phyloP scores from a whole-genome alignment of 768 basidiomycete species.

The Termitomyces sp. region DNA sequence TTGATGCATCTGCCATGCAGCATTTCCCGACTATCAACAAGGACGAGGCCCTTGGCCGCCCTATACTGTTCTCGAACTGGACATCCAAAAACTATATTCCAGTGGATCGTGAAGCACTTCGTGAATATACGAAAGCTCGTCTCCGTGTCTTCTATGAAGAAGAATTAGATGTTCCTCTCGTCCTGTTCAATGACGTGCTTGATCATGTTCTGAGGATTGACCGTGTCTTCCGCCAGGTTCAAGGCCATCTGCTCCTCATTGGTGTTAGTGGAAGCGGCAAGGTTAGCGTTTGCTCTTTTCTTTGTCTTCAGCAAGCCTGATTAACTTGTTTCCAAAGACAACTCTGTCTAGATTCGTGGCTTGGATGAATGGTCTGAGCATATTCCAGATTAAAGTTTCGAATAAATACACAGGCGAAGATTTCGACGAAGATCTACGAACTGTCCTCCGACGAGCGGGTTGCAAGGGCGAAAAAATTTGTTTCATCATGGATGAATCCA shows the following conservation, averaged over 20 bases:
- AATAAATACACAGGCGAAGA: slow-evolving; percentile 99
- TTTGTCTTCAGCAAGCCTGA: neutral
- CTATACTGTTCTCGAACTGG: slow-evolving; percentile 99
- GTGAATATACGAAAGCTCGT: slow-evolving; percentile 96
- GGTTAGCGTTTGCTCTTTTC: slow-evolving; percentile 41
- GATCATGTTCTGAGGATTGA: slow-evolving; percentile 98
- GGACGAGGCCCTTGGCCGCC: slow-evolving; percentile 81
- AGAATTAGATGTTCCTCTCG: slow-evolving; percentile 95
- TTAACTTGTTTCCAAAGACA: slow-evolving; percentile 52
- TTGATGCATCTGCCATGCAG: slow-evolving; percentile 77
- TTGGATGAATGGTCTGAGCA: slow-evolving; percentile 99
- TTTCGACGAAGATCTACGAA: slow-evolving; percentile 96
- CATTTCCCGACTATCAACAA: slow-evolving; percentile 93
- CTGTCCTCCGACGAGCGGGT: slow-evolving; percentile 90
- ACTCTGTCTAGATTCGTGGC: slow-evolving; percentile 97
- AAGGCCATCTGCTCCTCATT: slow-evolving; percentile 94
- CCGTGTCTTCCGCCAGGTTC: slow-evolving; percentile 96
- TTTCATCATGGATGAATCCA: slow-evolving; percentile 99
- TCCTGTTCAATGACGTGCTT: slow-evolving; percentile 97
- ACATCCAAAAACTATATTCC: slow-evolving; percentile 96
- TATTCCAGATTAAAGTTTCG: slow-evolving; percentile 99
- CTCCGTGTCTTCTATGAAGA: slow-evolving; percentile 99
- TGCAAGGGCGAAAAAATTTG: slow-evolving; percentile 99
- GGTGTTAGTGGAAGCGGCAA: slow-evolving; percentile 99
- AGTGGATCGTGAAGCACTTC: slow-evolving; percentile 87